Conservation (phyloP, 306 rosid genomes). For the Malus asiatica region DNA sequence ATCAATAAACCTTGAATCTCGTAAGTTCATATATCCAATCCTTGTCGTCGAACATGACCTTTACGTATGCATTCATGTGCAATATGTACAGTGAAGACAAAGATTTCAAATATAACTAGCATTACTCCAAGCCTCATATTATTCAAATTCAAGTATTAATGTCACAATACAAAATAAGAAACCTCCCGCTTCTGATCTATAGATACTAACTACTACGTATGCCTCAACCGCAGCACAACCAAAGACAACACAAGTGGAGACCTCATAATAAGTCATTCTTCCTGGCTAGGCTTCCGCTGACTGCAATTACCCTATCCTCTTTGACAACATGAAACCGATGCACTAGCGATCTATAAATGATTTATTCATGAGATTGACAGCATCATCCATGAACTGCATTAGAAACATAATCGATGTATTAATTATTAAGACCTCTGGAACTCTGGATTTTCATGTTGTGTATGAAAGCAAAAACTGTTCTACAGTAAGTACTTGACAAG, state of each 20-base stretch:
- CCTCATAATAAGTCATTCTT: not conserved
- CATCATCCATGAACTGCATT: conserved; percentile 91
- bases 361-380: conserved; percentile 85
- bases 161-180: not conserved
- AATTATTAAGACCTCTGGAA: not conserved
- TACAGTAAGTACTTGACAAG: not conserved
- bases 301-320: conserved; percentile 13
- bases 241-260: not conserved
- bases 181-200: not conserved
- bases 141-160: not conserved
- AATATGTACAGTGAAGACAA: not conserved
- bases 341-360: conserved; percentile 76
- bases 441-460: not conserved
- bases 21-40: no score
- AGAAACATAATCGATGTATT: conserved; percentile 9
- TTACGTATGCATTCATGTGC: not conserved
- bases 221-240: conserved; percentile 1
- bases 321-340: not conserved
- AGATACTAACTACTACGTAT: not conserved
- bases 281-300: conserved; percentile 17
- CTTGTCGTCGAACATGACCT: no score
- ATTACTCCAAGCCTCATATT: not conserved
- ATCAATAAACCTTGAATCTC: no score
- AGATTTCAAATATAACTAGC: not conserved
- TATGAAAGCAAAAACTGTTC: not conserved